These are phyloP conservation scores for Paraconiothyrium sp. DNA, from an alignment of 2,329 filamentous ascomycete genomes.

Conservation along the genomic window DNA sequence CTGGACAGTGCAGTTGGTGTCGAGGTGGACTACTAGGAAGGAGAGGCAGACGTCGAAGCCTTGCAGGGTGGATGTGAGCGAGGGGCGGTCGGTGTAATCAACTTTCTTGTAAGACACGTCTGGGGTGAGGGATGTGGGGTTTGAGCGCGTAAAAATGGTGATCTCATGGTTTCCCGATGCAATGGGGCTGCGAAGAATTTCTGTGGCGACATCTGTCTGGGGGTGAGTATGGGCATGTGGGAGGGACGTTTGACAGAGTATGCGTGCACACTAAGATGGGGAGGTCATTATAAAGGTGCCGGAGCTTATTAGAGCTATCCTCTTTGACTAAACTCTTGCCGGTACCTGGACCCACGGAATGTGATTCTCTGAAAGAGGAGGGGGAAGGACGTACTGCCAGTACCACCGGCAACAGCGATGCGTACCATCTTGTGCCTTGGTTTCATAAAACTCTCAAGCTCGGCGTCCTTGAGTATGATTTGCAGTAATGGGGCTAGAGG, in stretches of 20 bases:
- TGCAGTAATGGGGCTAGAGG: no score
- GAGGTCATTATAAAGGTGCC: not conserved
- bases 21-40: constrained; percentile 46
- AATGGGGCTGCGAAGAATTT: constrained; percentile 62
- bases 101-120: constrained; percentile 54
- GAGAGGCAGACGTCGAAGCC: constrained; percentile 63
- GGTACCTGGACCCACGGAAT: not conserved
- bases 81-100: constrained; percentile 55
- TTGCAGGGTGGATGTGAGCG: constrained; percentile 52
- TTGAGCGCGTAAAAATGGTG: constrained; percentile 60
- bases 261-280: no score
- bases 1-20: constrained; percentile 34
- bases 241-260: not conserved
- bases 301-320: no score
- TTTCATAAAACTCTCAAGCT: no score
- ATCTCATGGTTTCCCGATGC: constrained; percentile 63
- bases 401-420: constrained; percentile 48
- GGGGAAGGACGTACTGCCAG: constrained; percentile 40
- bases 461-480: not conserved
- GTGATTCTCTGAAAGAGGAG: not conserved
- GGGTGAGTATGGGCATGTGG: constrained; percentile 1
- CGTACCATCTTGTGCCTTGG: constrained; percentile 41
- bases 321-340: no score
- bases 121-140: constrained; percentile 31
- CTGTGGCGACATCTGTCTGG: constrained; percentile 62